Evolutionary conservation across 2,329 filamentous ascomycete species (phyloP), one percentile per base, ranked within the genome.

Genomic region (Botrytis squamosa): DNA sequence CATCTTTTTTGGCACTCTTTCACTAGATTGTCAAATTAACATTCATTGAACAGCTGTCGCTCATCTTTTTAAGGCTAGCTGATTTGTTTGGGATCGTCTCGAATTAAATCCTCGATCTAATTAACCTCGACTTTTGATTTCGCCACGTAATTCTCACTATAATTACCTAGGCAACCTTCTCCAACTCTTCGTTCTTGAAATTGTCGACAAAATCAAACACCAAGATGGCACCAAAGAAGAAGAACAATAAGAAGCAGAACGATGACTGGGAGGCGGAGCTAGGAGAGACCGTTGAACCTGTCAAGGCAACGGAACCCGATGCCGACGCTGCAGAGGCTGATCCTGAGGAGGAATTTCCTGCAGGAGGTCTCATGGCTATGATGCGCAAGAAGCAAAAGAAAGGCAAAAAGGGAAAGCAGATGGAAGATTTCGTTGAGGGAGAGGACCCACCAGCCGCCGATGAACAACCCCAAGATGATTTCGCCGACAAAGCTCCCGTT

Each of bases 211-310:
- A 5, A n/a, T 22, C 10, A 29, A 44, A 60, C 22, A 25, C 33
- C 9, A 86, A 83, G 75, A 98, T 98, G 95, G 86, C 95, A 81
- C 95, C 95, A 76, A 98, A 98, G 87, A 97, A 96, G 88, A 98
- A 97, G 89, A 92, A 91, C 82, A 92, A 91, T 84, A 97, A 95
- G 87, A 91, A 90, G 83, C 89, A 87, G 81, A 89, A 93, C 82
- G 93, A 97, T 81, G 94, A 98, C 87, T 98, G 95, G 95, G 96
- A 98, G 84, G 91, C 93, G 73, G 94, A 97, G 77, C 87, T 98
- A 72, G 95, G 94, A 80, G 95, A 98, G 85, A 86, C 87, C 22
- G 49, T 57, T 33, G 71, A 64, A 75, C 87, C 90, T 80, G 88
- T 67, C 49, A 62, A 55, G 14, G 62, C 87, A 70, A 84, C 88